These are phyloP conservation scores for Plasmodium gaboni DNA, from an alignment of 169 alveolate species.

Conservation along the genomic window DNA sequence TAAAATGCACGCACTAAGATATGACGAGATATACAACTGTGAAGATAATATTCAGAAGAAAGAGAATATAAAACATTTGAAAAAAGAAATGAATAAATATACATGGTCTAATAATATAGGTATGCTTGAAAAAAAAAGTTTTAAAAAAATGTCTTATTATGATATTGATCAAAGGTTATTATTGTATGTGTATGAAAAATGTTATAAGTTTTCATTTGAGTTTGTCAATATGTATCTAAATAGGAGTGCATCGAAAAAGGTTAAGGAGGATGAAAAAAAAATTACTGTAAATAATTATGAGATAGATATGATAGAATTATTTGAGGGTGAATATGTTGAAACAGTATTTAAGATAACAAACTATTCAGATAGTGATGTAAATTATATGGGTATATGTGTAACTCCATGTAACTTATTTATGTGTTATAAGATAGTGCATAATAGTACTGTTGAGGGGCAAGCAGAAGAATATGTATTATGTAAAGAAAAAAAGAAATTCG, in stretches of 20 bases:
- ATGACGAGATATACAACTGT: conserved; percentile 37
- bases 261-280: not conserved
- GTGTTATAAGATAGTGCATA: conserved; percentile 49
- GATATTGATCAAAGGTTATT: conserved; percentile 54
- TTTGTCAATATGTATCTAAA: conserved; percentile 43
- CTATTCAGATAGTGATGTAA: conserved; percentile 29
- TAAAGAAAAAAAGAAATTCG: not conserved
- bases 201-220: conserved; percentile 25
- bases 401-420: conserved; percentile 45
- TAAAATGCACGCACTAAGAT: conserved; percentile 23
- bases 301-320: conserved; percentile 38
- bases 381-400: conserved; percentile 26
- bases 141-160: conserved; percentile 5
- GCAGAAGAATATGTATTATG: conserved; percentile 5
- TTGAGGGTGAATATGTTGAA: conserved; percentile 52
- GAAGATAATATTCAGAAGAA: conserved; percentile 20
- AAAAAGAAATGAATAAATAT: conserved; percentile 28
- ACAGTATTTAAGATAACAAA: conserved; percentile 24
- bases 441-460: not conserved
- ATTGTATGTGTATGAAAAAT: conserved; percentile 47
- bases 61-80: conserved; percentile 23
- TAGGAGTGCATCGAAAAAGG: too few relatives aligned
- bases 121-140: conserved; percentile 20
- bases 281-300: conserved; percentile 31
- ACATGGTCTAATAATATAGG: conserved; percentile 67